A percentile compares a stretch with the other conserved stretches of the same genome.
These are phyloP conservation scores for Stachybotrys elegans DNA, from an alignment of 2,329 filamentous ascomycete species.

Conservation along the genomic window DNA sequence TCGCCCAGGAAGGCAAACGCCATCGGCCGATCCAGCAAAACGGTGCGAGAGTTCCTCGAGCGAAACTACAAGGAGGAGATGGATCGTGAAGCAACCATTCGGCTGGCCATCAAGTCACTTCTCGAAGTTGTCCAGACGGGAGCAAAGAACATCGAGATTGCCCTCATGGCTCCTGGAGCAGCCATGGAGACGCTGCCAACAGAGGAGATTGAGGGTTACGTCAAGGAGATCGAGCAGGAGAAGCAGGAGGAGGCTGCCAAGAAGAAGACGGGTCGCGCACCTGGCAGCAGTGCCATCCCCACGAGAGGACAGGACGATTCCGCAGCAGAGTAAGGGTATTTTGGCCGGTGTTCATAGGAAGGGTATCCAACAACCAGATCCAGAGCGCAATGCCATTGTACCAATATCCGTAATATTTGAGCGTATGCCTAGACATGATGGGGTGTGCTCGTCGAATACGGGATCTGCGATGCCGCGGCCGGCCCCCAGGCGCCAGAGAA, in stretches of 20 bases:
- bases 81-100: slow-evolving; percentile 93
- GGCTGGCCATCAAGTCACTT: slow-evolving; percentile 95
- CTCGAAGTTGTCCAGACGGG: slow-evolving; percentile 97
- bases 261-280: slow-evolving; percentile 82
- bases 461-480: too few species aligned
- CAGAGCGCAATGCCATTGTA: slow-evolving; percentile 27
- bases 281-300: slow-evolving; percentile 67
- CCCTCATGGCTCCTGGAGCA: slow-evolving; percentile 93
- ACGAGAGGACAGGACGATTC: slow-evolving; percentile 52
- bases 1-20: slow-evolving; percentile 89
- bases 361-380: slow-evolving; percentile 18
- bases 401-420: slow-evolving; percentile 29
- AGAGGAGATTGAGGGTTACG: slow-evolving; percentile 94
- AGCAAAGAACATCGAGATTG: slow-evolving; percentile 99
- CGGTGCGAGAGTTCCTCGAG: slow-evolving; percentile 96
- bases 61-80: slow-evolving; percentile 98
- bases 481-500: slow-evolving; percentile 3
- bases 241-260: slow-evolving; percentile 98
- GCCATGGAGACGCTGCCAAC: slow-evolving; percentile 87
- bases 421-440: slow-evolving; percentile 14
- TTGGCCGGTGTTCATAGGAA: slow-evolving; percentile 18
- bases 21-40: slow-evolving; percentile 97
- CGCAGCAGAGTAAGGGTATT: slow-evolving; percentile 26
- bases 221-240: slow-evolving; percentile 98
- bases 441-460: too few species aligned